Evolutionary conservation across 129 eudicot species (phyloP).

Genomic region (Tagetes patula): DNA sequence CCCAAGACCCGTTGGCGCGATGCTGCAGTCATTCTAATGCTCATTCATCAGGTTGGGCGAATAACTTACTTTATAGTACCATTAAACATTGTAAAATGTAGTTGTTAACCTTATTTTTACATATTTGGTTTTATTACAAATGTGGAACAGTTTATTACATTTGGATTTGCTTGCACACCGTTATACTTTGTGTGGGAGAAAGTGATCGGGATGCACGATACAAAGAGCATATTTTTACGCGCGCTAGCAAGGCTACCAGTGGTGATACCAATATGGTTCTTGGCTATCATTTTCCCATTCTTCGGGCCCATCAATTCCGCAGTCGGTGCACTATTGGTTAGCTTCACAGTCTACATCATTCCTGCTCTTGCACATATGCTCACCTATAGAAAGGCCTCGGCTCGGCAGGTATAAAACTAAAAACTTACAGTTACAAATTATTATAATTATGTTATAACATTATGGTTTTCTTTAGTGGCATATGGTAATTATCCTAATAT

Average conservation of each 20-base stretch:
- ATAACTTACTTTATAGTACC: background rate
- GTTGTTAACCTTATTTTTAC: background rate
- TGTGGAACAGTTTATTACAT: slow-evolving; percentile 71
- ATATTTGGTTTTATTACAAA: background rate
- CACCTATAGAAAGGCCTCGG: slow-evolving; percentile 56
- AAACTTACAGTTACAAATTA: background rate
- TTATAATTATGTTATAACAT: background rate
- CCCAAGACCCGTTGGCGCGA: slow-evolving; percentile 76
- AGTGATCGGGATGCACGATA: slow-evolving; percentile 67
- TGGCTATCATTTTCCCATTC: slow-evolving; percentile 81
- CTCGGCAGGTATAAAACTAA: slow-evolving; percentile 55
- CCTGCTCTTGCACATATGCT: slow-evolving; percentile 90
- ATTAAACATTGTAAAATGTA: background rate
- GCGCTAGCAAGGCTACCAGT: slow-evolving; percentile 81
- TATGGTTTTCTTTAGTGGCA: slow-evolving; percentile 14
- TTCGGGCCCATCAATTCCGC: slow-evolving; percentile 91
- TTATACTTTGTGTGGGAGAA: slow-evolving; percentile 89
- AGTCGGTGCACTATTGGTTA: slow-evolving; percentile 83
- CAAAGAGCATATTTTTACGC: slow-evolving; percentile 63
- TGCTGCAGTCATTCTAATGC: slow-evolving; percentile 74
- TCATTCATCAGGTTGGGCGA: slow-evolving; percentile 66
- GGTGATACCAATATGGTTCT: slow-evolving; percentile 85
- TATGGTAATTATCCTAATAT: slow-evolving; percentile 17
- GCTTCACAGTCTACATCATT: slow-evolving; percentile 82
- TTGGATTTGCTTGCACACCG: slow-evolving; percentile 93